Base-by-base conservation (phyloP, 768 basidiomycete genomes). In the Cystobasidium onofrii region DNA sequence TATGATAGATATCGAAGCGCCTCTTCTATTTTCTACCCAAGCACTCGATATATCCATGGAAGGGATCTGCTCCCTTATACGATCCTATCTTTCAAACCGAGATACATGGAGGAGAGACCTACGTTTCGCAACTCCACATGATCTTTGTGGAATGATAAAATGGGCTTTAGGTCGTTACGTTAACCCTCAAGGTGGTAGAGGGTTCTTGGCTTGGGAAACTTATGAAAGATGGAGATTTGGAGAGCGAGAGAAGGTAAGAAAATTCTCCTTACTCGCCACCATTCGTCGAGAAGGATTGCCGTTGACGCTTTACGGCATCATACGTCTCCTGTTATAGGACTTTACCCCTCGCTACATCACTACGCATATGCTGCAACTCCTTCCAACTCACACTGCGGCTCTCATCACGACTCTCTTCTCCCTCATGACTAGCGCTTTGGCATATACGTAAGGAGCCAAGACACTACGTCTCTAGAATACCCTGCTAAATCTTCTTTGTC, bases 151-250 rank as follows among this genome's bases (percentile, higher is more conserved):
- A 88, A 87, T 89, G 78, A 84, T 98, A 36, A 88, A 94, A 27
- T 99, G 96, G 96, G 91, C 88, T 36, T 85, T 98, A 4, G 89
- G 88, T 1, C 83, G 93, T 29, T 86, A 91, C 57, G 85, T 91
- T 41, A 76, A 76, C 64, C 64, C 77, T n/a, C 72, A 73, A 18
- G 76, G 77, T 0, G 36, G 88, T n/a, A 86, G 91, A 17, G 96
- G 96, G 3, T 82, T 97, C 33, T 79, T 98, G 50, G 86, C 88
- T 75, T 92, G 90, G 88, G 90, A 93, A 4, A 84, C 85, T 39
- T 99, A 98, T 80, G 80, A 86, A 44, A 84, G 87, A 52, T 98
- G 92, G 85, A 85, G 90, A 73, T 87, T 88, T 23, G 84, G 88
- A 46, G 95, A 98, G 85, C 84, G 87, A 34, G 50, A 75, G 31